Evolutionary conservation across 768 basidiomycete species (phyloP).

Genomic region (Suillus subaureus): DNA sequence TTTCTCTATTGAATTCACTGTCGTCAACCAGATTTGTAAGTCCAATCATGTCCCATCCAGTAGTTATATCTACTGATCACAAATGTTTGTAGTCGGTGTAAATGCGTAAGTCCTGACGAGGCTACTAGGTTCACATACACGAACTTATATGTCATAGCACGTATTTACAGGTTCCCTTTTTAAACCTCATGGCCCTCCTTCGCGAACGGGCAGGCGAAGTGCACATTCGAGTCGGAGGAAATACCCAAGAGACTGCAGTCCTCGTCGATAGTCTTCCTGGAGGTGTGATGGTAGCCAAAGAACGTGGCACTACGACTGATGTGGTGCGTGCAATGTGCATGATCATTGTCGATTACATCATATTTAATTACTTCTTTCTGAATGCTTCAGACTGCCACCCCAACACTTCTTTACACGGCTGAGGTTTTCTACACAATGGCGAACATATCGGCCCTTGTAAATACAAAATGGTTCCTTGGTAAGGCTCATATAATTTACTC

Average conservation of each 20-base stretch:
- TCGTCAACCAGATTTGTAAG: conserved; percentile 52
- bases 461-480: conserved; percentile 52
- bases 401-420: conserved; percentile 49
- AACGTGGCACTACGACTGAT: conserved; percentile 19
- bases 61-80: background rate
- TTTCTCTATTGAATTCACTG: conserved; percentile 66
- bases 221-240: conserved; percentile 50
- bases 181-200: conserved; percentile 50
- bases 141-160: conserved; percentile 16
- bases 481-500: background rate
- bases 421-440: conserved; percentile 53
- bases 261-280: conserved; percentile 28
- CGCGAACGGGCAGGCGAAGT: conserved; percentile 46
- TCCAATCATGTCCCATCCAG: conserved; percentile 14
- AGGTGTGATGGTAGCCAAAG: conserved; percentile 34
- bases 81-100: conserved; percentile 13
- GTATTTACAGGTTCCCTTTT: conserved; percentile 38
- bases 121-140: background rate
- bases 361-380: conserved; percentile 25
- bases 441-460: conserved; percentile 45
- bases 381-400: conserved; percentile 45
- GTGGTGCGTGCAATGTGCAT: conserved; percentile 21
- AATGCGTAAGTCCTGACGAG: conserved; percentile 14
- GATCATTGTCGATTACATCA: conserved; percentile 28
- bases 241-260: conserved; percentile 49